Conservation (phyloP, 441 rosid genomes). For the Raphanus hybrid region DNA sequence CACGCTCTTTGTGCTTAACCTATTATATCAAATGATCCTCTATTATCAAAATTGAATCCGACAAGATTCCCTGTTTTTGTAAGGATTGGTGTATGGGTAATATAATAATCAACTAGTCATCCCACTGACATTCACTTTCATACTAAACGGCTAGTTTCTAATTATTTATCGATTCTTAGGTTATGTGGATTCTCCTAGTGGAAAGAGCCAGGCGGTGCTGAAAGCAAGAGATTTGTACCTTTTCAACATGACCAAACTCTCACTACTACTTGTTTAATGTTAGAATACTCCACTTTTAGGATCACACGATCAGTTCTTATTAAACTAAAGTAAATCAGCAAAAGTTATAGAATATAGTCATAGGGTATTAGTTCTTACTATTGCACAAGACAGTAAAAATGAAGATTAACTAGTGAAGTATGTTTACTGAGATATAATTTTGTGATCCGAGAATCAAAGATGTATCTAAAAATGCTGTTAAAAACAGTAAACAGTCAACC, state of each 20-base stretch:
- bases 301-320: constrained; percentile 10
- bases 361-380: neutral
- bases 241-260: constrained; percentile 22
- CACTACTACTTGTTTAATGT: neutral
- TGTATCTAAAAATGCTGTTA: neutral
- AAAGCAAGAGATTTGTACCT: constrained; percentile 39
- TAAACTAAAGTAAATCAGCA: neutral
- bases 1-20: constrained; percentile 7
- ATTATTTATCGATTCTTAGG: neutral
- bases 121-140: constrained; percentile 24
- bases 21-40: constrained; percentile 10
- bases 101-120: constrained; percentile 33
- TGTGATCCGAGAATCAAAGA: neutral
- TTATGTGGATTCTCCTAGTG: constrained; percentile 32
- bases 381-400: neutral
- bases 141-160: constrained; percentile 38
- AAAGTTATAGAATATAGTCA: neutral
- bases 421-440: neutral
- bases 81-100: constrained; percentile 22
- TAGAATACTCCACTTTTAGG: constrained; percentile 6
- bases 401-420: neutral
- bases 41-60: constrained; percentile 4
- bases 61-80: constrained; percentile 27
- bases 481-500: constrained; percentile 21
- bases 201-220: constrained; percentile 26